Conservation (phyloP, 2,329 filamentous ascomycete genomes). For the Orbilia oligospora region DNA sequence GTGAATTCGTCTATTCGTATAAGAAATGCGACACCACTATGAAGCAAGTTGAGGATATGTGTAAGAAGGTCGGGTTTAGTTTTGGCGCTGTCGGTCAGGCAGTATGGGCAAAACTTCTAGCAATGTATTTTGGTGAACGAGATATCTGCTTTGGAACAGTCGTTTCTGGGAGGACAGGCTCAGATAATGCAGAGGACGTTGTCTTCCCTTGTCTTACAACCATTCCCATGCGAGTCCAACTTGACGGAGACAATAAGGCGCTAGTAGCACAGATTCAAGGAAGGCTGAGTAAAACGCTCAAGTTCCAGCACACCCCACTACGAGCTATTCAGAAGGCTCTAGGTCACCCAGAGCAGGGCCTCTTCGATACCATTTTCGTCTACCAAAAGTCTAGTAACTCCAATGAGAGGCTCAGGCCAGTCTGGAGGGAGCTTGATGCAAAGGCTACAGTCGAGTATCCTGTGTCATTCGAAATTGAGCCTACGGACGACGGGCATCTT, state of each 20-base stretch:
- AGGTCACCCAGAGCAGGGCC: constrained; percentile 74
- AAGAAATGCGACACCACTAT: constrained; percentile 62
- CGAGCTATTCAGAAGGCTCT: constrained; percentile 80
- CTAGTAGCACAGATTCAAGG: constrained; percentile 76
- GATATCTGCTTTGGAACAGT: constrained; percentile 82
- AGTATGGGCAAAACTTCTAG: constrained; percentile 81
- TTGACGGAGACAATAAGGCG: constrained; percentile 71
- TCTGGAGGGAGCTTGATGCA: constrained; percentile 77
- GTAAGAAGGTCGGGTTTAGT: constrained; percentile 75
- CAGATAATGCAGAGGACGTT: constrained; percentile 73
- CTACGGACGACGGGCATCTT: constrained; percentile 70
- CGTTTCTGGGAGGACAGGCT: constrained; percentile 78
- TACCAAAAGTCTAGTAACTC: constrained; percentile 76
- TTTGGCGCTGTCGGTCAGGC: constrained; percentile 82
- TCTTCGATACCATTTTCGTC: constrained; percentile 89
- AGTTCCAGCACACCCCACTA: constrained; percentile 80
- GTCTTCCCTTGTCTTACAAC: constrained; percentile 87
- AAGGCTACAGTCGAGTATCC: constrained; percentile 78
- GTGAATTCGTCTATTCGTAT: constrained; percentile 46
- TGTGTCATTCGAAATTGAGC: constrained; percentile 84
- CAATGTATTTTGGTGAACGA: constrained; percentile 81
- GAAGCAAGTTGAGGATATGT: constrained; percentile 65
- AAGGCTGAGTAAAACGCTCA: constrained; percentile 76
- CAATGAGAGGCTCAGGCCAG: constrained; percentile 62
- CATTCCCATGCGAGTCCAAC: constrained; percentile 77